These are phyloP conservation scores for Leishmania tarentolae DNA, from an alignment of 208 protist genomes.

Conservation along the genomic window DNA sequence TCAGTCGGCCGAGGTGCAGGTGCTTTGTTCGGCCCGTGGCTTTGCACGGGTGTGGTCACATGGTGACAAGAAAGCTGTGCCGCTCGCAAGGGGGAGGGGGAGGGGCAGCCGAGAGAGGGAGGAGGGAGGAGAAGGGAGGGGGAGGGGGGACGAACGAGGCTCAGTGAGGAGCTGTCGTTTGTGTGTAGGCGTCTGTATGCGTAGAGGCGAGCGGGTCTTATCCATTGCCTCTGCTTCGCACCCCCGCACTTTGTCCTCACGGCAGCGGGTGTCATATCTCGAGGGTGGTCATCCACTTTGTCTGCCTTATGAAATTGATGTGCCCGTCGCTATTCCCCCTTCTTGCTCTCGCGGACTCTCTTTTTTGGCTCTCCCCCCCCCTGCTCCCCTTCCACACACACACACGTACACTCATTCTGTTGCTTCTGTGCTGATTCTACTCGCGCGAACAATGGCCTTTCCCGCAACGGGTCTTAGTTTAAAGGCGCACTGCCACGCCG, in stretches of 20 bases:
- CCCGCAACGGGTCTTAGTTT: background rate
- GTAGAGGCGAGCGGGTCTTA: background rate
- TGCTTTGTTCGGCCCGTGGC: conserved; percentile 20
- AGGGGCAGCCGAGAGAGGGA: background rate
- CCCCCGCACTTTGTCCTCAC: background rate
- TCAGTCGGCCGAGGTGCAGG: background rate
- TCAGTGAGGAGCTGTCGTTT: background rate
- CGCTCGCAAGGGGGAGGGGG: background rate
- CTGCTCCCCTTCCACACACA: background rate
- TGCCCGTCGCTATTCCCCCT: background rate
- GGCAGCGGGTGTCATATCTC: background rate
- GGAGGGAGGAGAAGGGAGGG: background rate
- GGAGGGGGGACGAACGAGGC: too few relatives aligned
- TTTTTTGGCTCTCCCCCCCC: background rate
- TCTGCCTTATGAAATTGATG: background rate
- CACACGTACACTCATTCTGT: background rate
- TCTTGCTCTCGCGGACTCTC: background rate
- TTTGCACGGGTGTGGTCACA: conserved; percentile 18
- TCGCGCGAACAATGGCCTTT: too few relatives aligned
- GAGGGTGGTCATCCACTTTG: background rate
- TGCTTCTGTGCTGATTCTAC: background rate
- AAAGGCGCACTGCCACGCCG: background rate
- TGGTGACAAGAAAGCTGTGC: background rate
- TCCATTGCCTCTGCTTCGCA: background rate
- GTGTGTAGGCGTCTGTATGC: background rate